These are phyloP conservation scores for Syzygium syzygioides DNA, from an alignment of 441 rosid genomes.

Conservation along the genomic window DNA sequence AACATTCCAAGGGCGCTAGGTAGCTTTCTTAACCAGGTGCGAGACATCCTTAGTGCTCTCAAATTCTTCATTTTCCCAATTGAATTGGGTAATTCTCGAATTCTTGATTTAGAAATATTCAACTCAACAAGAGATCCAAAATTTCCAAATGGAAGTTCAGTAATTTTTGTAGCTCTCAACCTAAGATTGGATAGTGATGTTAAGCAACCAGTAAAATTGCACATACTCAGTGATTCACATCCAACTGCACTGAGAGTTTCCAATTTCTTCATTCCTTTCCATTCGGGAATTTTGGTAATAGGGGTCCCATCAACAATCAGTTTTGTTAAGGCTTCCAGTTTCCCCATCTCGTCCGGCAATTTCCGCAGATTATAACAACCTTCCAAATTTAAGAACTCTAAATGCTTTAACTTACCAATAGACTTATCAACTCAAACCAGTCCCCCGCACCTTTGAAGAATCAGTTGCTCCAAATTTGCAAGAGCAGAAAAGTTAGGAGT, in stretches of 20 bases:
- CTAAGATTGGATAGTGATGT: neutral
- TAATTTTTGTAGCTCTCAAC: fast-evolving
- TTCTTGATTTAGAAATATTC: fast-evolving
- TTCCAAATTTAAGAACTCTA: neutral
- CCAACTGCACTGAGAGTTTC: fast-evolving
- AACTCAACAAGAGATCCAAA: neutral
- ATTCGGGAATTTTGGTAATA: neutral
- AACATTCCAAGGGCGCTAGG: neutral
- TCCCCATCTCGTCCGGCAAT: neutral
- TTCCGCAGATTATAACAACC: fast-evolving
- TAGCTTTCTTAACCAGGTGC: fast-evolving
- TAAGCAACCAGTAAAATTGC: neutral
- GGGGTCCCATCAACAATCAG: neutral
- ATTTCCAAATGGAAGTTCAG: neutral
- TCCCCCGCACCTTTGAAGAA: fast-evolving
- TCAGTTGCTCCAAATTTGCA: neutral
- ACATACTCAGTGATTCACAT: fast-evolving
- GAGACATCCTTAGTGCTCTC: too few species aligned
- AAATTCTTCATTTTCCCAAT: neutral
- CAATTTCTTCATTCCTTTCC: neutral
- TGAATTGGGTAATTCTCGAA: neutral
- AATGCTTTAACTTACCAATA: neutral
- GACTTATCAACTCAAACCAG: neutral
- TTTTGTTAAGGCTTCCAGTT: neutral
- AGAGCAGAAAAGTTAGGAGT: neutral